Evolutionary conservation across 176 grass and related monocot genomes (phyloP).

Genomic region (Oryza punctata): DNA sequence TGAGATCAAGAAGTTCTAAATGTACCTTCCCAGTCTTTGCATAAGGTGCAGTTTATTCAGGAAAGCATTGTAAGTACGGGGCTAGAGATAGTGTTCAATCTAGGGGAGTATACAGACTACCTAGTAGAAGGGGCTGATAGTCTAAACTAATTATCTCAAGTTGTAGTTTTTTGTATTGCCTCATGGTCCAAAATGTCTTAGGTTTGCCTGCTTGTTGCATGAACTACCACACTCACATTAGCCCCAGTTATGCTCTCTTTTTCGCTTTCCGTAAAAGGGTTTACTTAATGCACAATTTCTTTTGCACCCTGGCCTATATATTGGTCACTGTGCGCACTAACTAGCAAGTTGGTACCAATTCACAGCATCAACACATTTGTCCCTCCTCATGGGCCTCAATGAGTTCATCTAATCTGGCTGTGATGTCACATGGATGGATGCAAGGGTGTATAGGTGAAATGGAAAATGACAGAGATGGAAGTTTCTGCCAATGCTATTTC

Average conservation of each 20-base stretch:
- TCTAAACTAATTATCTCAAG: neutral
- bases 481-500: neutral
- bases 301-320: neutral
- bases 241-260: neutral
- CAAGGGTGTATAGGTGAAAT: neutral
- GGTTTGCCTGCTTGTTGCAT: neutral
- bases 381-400: neutral
- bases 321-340: neutral
- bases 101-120: neutral
- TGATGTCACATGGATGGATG: neutral
- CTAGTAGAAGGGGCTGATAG: neutral
- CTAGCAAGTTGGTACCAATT: neutral
- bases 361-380: neutral
- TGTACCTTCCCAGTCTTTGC: neutral
- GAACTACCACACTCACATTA: neutral
- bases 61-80: neutral
- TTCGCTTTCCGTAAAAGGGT: neutral
- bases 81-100: neutral
- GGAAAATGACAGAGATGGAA: neutral
- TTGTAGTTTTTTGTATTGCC: neutral
- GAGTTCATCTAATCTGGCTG: neutral
- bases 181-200: neutral
- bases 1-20: neutral
- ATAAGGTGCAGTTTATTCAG: neutral
- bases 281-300: neutral